phyloP scores from a whole-genome alignment of 352 stramenopile genomes.

The Globisporangium echinulatum region DNA sequence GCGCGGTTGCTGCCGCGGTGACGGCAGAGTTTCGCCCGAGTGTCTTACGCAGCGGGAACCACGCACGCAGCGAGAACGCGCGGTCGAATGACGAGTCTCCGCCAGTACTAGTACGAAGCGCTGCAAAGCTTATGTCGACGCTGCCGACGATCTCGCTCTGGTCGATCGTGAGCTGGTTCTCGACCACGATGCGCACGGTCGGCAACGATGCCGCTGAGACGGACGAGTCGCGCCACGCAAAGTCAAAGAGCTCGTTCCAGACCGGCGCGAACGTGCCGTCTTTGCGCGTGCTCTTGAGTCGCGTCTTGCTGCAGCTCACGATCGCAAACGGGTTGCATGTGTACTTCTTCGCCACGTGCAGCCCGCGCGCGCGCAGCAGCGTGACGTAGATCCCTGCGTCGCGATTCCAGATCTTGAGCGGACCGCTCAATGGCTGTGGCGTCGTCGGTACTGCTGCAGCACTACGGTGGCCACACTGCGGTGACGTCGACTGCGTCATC shows the following conservation, averaged over 20 bases:
- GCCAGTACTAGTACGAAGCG: not conserved
- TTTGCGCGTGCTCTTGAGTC: conserved; percentile 62
- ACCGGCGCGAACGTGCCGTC: conserved; percentile 55
- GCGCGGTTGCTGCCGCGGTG: not conserved
- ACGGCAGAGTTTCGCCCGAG: not conserved
- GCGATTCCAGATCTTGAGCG: conserved; percentile 52
- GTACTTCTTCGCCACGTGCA: conserved; percentile 56
- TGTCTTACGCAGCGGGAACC: conserved; percentile 41
- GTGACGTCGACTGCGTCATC: conserved; percentile 2
- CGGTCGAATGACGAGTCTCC: conserved; percentile 3
- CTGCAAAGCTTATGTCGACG: conserved; percentile 35
- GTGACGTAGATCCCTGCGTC: conserved; percentile 36
- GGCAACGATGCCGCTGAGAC: conserved; percentile 5
- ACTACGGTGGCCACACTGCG: conserved; percentile 6
- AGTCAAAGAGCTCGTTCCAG: conserved; percentile 79
- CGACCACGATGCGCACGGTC: conserved; percentile 35
- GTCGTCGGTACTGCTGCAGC: not conserved
- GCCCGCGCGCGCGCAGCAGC: conserved; percentile 39
- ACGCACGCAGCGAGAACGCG: conserved; percentile 38
- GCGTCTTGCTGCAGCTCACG: conserved; percentile 39
- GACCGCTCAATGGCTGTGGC: not conserved
- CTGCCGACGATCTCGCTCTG: conserved; percentile 63
- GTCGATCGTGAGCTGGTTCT: conserved; percentile 61
- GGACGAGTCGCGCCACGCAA: conserved; percentile 35
- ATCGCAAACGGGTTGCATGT: conserved; percentile 71